These are phyloP conservation scores for Withania somnifera DNA, from an alignment of 305 asterid genomes.

Conservation along the genomic window DNA sequence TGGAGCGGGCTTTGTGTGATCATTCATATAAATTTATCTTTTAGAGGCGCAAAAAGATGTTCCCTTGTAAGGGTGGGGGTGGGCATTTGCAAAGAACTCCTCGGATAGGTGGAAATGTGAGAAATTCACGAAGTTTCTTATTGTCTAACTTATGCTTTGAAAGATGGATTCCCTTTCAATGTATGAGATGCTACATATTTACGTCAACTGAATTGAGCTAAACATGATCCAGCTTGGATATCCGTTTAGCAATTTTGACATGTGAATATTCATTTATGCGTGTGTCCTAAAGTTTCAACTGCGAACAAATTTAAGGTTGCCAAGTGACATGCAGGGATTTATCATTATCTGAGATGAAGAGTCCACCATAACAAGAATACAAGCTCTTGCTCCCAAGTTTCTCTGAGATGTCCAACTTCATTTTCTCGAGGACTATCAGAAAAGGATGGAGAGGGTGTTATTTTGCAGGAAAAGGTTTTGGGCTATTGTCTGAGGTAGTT, in stretches of 20 bases:
- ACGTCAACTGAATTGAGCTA: not conserved
- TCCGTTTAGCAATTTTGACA: not conserved
- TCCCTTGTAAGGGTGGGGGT: not conserved
- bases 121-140: not conserved
- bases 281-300: not conserved
- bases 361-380: slow-evolving; percentile 31
- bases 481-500: slow-evolving; percentile 41
- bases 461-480: slow-evolving; percentile 80
- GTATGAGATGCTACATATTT: not conserved
- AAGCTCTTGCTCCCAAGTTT: slow-evolving; percentile 56
- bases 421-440: slow-evolving; percentile 49
- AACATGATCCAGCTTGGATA: not conserved
- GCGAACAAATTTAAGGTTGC: not conserved
- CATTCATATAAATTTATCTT: not conserved
- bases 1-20: not conserved
- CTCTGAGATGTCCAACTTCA: slow-evolving; percentile 70
- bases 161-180: not conserved
- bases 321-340: slow-evolving; percentile 40
- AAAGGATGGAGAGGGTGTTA: slow-evolving; percentile 48
- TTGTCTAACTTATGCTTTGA: not conserved
- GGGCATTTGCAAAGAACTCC: not conserved
- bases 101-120: not conserved
- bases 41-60: not conserved
- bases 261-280: not conserved
- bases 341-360: slow-evolving; percentile 73